A percentile compares a stretch with the other conserved stretches of the same genome.
Evolutionary conservation across 495 filamentous ascomycete species (phyloP).

Genomic region (Jackrogersella minutella): DNA sequence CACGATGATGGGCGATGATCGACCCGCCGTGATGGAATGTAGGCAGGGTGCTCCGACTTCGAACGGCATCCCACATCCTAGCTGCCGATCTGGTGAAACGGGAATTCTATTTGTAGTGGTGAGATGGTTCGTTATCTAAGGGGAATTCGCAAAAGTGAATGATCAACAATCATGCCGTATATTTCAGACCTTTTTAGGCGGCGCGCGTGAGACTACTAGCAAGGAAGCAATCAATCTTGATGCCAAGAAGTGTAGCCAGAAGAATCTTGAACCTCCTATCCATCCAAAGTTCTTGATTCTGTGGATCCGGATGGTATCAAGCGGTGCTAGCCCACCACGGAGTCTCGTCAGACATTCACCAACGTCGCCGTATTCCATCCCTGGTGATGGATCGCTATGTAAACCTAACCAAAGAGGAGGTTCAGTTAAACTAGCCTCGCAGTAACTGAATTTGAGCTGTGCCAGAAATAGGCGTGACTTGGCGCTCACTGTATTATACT

Average conservation of each 20-base stretch:
- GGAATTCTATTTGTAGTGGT: conserved; percentile 10
- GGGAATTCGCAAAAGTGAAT: conserved; percentile 21
- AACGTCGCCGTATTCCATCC: conserved; percentile 1
- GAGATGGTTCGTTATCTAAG: conserved; percentile 19
- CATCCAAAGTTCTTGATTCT: conserved; percentile 15
- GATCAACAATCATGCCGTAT: conserved; percentile 22
- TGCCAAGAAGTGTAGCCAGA: conserved; percentile 31
- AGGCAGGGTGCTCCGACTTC: conserved; percentile 9
- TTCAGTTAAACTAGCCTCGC: neutral
- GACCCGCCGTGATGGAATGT: conserved; percentile 16
- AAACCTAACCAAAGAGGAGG: neutral
- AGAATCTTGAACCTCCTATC: conserved; percentile 14
- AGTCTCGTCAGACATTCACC: conserved; percentile 9
- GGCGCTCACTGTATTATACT: neutral
- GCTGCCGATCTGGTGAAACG: conserved; percentile 21
- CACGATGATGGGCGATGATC: conserved; percentile 18
- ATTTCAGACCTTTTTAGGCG: conserved; percentile 17
- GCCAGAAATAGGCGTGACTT: conserved; percentile 5
- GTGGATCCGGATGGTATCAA: conserved; percentile 27
- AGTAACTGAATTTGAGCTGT: neutral
- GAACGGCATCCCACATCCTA: conserved; percentile 25
- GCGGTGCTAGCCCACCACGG: conserved; percentile 3
- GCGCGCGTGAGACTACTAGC: conserved; percentile 16
- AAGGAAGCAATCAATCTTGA: conserved; percentile 26
- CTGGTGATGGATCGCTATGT: conserved; percentile 1